These are phyloP conservation scores for Colletotrichum sp. DNA, from an alignment of 2,329 filamentous ascomycete genomes.

Conservation along the genomic window DNA sequence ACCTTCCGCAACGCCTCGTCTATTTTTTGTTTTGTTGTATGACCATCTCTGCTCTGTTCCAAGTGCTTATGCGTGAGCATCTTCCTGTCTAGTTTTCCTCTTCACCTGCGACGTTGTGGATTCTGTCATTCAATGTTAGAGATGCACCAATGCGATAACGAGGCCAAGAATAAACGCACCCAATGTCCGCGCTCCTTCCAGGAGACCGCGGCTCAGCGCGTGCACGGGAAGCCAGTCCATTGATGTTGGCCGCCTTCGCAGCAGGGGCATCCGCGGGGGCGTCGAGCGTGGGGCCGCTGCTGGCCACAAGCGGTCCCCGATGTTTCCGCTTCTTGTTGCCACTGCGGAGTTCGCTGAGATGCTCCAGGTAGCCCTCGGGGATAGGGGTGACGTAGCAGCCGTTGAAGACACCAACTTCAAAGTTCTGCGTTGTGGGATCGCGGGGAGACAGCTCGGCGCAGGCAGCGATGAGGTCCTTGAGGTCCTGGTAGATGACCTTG, in stretches of 20 bases:
- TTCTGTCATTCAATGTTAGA: background rate
- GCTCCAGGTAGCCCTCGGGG: slow-evolving; percentile 80
- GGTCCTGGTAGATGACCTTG: slow-evolving; percentile 61
- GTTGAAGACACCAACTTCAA: slow-evolving; percentile 92
- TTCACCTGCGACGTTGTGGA: slow-evolving; percentile 7
- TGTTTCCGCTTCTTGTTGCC: slow-evolving; percentile 64
- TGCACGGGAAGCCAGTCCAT: background rate
- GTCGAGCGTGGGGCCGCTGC: background rate
- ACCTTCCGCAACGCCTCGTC: background rate
- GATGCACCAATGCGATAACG: background rate
- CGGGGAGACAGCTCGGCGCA: slow-evolving; percentile 75
- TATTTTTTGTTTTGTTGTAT: background rate
- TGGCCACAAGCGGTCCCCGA: background rate
- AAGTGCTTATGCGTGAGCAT: background rate
- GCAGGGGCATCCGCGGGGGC: background rate
- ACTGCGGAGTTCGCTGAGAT: slow-evolving; percentile 69
- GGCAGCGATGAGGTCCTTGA: slow-evolving; percentile 80
- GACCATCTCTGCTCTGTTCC: background rate
- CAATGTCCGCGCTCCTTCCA: background rate
- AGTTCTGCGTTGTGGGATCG: slow-evolving; percentile 61
- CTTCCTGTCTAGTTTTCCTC: slow-evolving; percentile 7
- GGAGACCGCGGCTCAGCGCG: background rate
- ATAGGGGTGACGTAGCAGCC: slow-evolving; percentile 87
- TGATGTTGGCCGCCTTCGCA: background rate
- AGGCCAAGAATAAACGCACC: background rate